Base-by-base conservation (phyloP, 768 basidiomycete genomes). In the Hericium coralloides region DNA sequence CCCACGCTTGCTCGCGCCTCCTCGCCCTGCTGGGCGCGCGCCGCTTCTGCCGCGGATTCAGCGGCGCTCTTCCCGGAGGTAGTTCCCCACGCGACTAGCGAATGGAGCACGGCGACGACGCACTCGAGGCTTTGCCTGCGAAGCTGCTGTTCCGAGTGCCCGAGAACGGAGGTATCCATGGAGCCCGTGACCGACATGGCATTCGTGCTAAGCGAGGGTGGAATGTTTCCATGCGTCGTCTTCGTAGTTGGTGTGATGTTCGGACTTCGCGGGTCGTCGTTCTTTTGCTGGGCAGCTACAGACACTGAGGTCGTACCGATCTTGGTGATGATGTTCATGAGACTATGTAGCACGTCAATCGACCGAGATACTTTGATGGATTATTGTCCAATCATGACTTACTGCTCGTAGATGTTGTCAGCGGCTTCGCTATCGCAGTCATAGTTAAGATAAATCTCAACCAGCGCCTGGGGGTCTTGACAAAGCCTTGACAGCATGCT, bases 401-500 rank as follows among this genome's bases (percentile, higher is more conserved):
- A 92, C 84, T 91, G 90, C 66, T 99, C 97, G 70, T 98, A 99
- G 57, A 98, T 95, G 72, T 99, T 98, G 66, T 97, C 95, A 10
- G 81, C 81, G 4, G 95, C 92, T 58, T 92, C 87, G 58, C 92
- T 83, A 66, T 99, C 97, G 68, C 97, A 99, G 67, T 99, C 97
- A 67, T 99, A 99, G 70, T 99, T 99, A 68, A 99, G 85, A 73
- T 98, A 99, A 57, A 98, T 84, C 70, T 99, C 97, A 31, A 99
- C 97, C 18, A 99, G 76, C 9, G 95, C 94, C 69, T 98, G 97
- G 2, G 97, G 94, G 66, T 98, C 97, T 69, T 95, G 91, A 65
- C 91, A 95, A 15, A 99, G 73, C 43, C 89, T 83, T 17, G 82
- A 83, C 31, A 95, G 69, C 87, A 97, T 95, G 41, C 83, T 86